Evolutionary conservation across 176 grass and related monocot species (phyloP), one percentile per base, ranked within the genome.

Genomic region (Raddia distichophylla): DNA sequence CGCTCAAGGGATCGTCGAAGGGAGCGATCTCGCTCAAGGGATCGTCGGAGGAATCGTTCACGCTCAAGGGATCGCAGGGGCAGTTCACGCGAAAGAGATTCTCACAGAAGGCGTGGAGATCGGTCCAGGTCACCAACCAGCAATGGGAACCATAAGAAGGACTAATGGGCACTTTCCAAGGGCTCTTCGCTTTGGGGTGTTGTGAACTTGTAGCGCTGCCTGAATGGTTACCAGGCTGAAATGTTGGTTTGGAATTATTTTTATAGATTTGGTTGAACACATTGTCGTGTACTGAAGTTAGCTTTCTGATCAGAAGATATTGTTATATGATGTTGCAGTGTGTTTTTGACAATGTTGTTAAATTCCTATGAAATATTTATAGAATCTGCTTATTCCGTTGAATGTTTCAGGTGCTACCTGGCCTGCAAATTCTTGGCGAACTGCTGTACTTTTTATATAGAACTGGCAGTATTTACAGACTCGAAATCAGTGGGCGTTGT

Each of bases 91-190:
- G 79, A 57, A 14, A 79, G 86, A 64, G 83, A 86, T 48, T 85
- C 70, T n/a, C 74, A 80, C 2, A 88, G 83, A 86, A 93, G 82
- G 79, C 79, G 16, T 1, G 56, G 76, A 76, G 85, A 82, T 10
- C 60, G 80, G 50, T 89, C 88, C 45, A 78, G 68, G 37, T 94
- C 88, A 27, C 92, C 71, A 0, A 58, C 34, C 10, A 69, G 66
- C 33, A 90, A 85, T 6, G 78, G 84, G 32, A 90, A 87, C 34
- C 74, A 40, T 8, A 83, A 70, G 70, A 54, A 69, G 37, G 82
- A 83, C 60, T 88, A 88, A 66, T 14, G 64, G 64, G 47, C 19
- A 13, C 33, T 20, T 46, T 12, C n/a, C 33, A 19, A 42, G 60
- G 46, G 57, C 60, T 47, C 79, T 32, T 32, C 16, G 57, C 19